A percentile compares a stretch with the other conserved stretches of the same genome.
Evolutionary conservation across 192 early-diverging fungal genomes (phyloP).

Genomic region (Jimgerdemannia lactiflua): DNA sequence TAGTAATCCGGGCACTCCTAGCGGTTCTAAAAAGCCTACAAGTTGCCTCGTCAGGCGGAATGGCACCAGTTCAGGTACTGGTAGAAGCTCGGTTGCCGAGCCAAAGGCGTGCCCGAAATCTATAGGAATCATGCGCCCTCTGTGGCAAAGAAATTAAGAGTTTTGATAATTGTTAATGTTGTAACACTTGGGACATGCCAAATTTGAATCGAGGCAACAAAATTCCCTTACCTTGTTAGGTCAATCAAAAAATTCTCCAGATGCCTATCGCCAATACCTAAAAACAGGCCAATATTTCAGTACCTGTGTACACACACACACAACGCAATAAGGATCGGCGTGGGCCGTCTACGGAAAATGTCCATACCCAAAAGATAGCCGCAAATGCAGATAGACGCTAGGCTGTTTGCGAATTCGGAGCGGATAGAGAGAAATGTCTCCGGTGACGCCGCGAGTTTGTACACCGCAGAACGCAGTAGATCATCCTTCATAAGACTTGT

Average conservation of each 20-base stretch:
- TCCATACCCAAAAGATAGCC: constrained; percentile 64
- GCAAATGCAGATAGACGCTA: constrained; percentile 68
- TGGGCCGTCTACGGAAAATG: no score
- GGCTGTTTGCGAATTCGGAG: constrained; percentile 62
- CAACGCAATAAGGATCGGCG: no score
- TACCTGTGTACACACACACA: neutral
- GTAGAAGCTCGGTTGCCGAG: constrained; percentile 72
- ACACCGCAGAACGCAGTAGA: constrained; percentile 51
- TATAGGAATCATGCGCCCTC: constrained; percentile 67
- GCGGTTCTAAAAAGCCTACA: constrained; percentile 57
- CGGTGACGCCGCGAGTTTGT: constrained; percentile 60
- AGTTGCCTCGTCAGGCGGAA: constrained; percentile 75
- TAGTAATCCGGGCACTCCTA: constrained; percentile 63
- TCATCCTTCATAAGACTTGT: constrained; percentile 34
- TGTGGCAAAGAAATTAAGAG: constrained; percentile 5
- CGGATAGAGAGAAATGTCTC: constrained; percentile 71
- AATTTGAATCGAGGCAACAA: neutral
- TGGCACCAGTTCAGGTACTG: constrained; percentile 74
- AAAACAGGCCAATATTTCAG: neutral
- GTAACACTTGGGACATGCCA: neutral
- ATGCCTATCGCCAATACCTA: constrained; percentile 79
- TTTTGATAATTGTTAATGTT: constrained; percentile 1
- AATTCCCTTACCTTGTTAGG: constrained; percentile 36
- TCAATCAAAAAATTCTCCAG: constrained; percentile 77
- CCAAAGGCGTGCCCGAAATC: constrained; percentile 88